A percentile compares a stretch with the other conserved stretches of the same genome.
phyloP scores from a whole-genome alignment of 768 basidiomycete genomes.

The Suillus brevipes region DNA sequence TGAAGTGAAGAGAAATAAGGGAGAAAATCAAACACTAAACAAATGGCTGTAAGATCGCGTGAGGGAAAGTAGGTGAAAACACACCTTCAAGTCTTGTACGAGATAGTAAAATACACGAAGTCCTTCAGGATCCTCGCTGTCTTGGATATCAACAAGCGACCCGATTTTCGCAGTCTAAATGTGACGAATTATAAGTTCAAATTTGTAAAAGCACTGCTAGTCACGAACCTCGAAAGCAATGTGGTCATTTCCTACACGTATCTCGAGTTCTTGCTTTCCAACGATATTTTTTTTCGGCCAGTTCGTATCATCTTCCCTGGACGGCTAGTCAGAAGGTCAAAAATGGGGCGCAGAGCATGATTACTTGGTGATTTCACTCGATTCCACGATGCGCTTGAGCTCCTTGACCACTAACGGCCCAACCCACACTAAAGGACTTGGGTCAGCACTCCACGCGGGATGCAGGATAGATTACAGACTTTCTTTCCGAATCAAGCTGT shows the following conservation, averaged over 20 bases:
- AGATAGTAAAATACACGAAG: conserved; percentile 98
- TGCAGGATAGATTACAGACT: conserved; percentile 54
- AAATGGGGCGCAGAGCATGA: background rate
- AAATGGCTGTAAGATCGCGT: conserved; percentile 5
- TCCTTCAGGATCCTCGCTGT: conserved; percentile 96
- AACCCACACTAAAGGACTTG: conserved; percentile 75
- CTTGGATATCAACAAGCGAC: conserved; percentile 93
- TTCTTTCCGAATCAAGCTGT: conserved; percentile 97
- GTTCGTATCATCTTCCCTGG: conserved; percentile 94
- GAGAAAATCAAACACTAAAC: conserved; percentile 94
- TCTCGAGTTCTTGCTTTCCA: conserved; percentile 97
- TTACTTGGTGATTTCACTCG: conserved; percentile 94
- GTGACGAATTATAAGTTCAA: conserved; percentile 5
- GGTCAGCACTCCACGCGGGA: background rate
- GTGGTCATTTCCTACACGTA: conserved; percentile 90
- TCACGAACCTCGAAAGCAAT: conserved; percentile 89
- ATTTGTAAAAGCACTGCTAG: background rate
- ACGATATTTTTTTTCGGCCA: conserved; percentile 99
- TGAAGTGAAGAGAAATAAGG: conserved; percentile 98
- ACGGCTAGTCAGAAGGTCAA: conserved; percentile 7
- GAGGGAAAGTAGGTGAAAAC: conserved; percentile 18
- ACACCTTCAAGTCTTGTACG: conserved; percentile 93
- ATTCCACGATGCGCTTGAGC: conserved; percentile 89
- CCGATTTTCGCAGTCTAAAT: conserved; percentile 96
- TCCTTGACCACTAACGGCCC: conserved; percentile 91